phyloP scores from a whole-genome alignment of 495 filamentous ascomycete genomes.

The Penicillium turbatum region DNA sequence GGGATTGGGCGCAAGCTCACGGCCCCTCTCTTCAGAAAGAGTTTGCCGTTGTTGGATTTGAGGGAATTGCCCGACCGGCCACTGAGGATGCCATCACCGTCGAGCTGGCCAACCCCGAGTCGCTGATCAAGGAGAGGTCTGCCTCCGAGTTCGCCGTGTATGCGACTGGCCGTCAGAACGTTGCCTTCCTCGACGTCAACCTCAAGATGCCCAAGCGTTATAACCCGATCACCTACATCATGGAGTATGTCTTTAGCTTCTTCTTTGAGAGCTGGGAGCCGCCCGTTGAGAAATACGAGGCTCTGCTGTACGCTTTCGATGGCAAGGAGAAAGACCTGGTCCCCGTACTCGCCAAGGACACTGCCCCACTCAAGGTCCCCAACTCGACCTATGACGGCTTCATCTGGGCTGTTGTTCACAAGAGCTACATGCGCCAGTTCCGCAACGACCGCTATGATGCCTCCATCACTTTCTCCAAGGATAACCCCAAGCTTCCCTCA shows the following conservation, averaged over 20 bases:
- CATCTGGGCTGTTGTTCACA: constrained; percentile 93
- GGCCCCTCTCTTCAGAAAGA: constrained; percentile 67
- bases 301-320: constrained; percentile 80
- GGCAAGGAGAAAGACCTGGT: constrained; percentile 78
- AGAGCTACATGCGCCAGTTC: constrained; percentile 84
- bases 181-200: constrained; percentile 83
- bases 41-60: constrained; percentile 85
- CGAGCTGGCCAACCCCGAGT: constrained; percentile 49
- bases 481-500: constrained; percentile 79
- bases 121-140: constrained; percentile 73
- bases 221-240: constrained; percentile 72
- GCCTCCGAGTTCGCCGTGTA: constrained; percentile 81
- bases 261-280: constrained; percentile 70
- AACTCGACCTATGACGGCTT: constrained; percentile 86
- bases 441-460: constrained; percentile 93
- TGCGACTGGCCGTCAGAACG: constrained; percentile 89
- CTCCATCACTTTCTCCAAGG: constrained; percentile 86
- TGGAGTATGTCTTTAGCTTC: constrained; percentile 65
- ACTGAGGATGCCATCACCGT: constrained; percentile 43
- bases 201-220: constrained; percentile 81
- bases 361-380: constrained; percentile 46
- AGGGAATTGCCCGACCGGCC: constrained; percentile 36
- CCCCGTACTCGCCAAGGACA: constrained; percentile 52
- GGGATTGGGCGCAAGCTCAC: constrained; percentile 74
- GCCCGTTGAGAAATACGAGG: constrained; percentile 67